Base-by-base conservation (phyloP, 164 flowering plant genomes). In the Santalum album region DNA sequence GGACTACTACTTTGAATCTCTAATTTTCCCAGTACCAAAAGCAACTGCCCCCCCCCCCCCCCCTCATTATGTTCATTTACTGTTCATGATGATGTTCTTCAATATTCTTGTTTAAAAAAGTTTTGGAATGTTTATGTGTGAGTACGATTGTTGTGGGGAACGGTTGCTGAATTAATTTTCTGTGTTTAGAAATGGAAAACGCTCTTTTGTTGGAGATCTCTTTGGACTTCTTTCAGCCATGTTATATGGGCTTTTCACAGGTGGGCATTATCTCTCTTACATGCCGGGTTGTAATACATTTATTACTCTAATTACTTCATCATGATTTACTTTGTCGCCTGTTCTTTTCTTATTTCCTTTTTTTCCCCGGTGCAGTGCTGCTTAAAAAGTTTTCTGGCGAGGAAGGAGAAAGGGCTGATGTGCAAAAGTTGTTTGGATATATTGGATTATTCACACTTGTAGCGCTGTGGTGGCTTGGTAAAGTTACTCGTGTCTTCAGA, bases 381-480 rank as follows among this genome's bases (percentile, higher is more conserved):
- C 84, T 94, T 11, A 94, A 94, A 55, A 94, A 86, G 71, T 78
- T 78, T 65, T 67, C 87, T 47, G 99, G 99, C 35, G 96, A 81
- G 67, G 99, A 75, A 75, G 99, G 97, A 62, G 97, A 78, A 71
- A 78, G 69, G 59, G 83, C 76, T 43, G 99, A 94, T 58, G 84
- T 94, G 55, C 95, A 90, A 63, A 94, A 94, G 75, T 66, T 94
- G 61, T 94, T 90, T 66, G 99, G 99, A 47, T 94, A 94, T 51
- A 79, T 94, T 66, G 99, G 99, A 61, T 65, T 94, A 38, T 90
- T 87, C 64, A 90, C 96, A 29, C 85, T 94, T 45, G 83, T 87
- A 22, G 76, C 91, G 6, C 80, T 94, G 25, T 94, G 99, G 99
- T 94, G 99, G 99, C 87, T 94, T 45, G 90, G 99, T 94, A 85